Percentiles rank a stretch among this genome's conserved stretches.
Conservation (phyloP, 2,329 filamentous ascomycete species). For the Aschersonia sp. region DNA sequence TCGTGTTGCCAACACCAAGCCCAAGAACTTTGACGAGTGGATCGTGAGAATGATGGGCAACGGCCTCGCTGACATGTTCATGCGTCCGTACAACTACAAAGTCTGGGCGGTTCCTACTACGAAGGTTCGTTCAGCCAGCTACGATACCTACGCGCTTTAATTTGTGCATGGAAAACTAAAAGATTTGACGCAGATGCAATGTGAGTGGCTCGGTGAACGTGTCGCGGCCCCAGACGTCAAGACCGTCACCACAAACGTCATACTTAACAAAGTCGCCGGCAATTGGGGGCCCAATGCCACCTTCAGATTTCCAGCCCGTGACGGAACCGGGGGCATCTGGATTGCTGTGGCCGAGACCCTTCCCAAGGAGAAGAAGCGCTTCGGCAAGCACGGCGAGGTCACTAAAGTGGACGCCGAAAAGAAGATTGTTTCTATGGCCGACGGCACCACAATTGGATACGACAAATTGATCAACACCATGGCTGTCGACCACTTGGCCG, state of each 20-base stretch:
- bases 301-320: constrained; percentile 92
- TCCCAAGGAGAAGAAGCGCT: constrained; percentile 80
- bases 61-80: constrained; percentile 89
- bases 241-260: constrained; percentile 82
- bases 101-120: constrained; percentile 98
- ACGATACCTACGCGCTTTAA: not conserved
- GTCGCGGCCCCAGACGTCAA: constrained; percentile 95
- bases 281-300: constrained; percentile 98
- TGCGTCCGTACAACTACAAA: constrained; percentile 99
- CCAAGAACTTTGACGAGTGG: constrained; percentile 96
- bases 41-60: constrained; percentile 83
- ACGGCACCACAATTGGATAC: constrained; percentile 83
- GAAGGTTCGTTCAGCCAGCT: constrained; percentile 47
- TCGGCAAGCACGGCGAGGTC: constrained; percentile 74
- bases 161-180: not conserved
- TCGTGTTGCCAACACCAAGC: constrained; percentile 80
- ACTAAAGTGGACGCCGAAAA: constrained; percentile 73
- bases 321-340: constrained; percentile 98
- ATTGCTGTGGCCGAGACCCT: constrained; percentile 90
- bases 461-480: constrained; percentile 91
- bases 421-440: constrained; percentile 68
- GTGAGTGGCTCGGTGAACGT: constrained; percentile 94
- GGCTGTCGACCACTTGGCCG: constrained; percentile 78
- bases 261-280: constrained; percentile 88
- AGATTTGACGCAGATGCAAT: constrained; percentile 68